These are phyloP conservation scores for Raffaelea ambrosiae DNA, from an alignment of 2,329 filamentous ascomycete genomes.

Conservation along the genomic window DNA sequence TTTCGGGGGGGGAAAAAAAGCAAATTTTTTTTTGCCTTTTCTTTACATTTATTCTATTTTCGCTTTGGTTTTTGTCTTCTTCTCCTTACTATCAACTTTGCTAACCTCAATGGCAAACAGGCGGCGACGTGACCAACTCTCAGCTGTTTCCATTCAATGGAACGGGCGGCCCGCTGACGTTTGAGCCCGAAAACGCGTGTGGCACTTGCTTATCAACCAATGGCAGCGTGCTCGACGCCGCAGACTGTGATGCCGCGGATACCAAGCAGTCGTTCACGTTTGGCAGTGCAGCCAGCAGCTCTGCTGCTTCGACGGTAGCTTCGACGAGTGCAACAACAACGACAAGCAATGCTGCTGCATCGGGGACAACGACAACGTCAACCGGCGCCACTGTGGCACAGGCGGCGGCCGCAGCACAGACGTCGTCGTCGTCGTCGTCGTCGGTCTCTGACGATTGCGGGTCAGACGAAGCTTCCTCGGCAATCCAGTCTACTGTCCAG, in stretches of 20 bases:
- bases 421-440: too few relatives aligned
- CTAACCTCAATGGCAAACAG: too few relatives aligned
- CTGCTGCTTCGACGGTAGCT: not conserved
- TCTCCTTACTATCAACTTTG: too few relatives aligned
- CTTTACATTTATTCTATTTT: too few relatives aligned
- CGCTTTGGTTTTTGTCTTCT: too few relatives aligned
- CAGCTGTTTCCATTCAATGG: slow-evolving; percentile 42
- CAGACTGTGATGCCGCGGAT: slow-evolving; percentile 30
- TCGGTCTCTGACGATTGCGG: too few relatives aligned
- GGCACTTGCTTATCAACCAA: slow-evolving; percentile 39
- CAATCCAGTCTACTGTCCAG: not conserved
- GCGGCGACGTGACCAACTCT: slow-evolving; percentile 39
- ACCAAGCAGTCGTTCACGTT: slow-evolving; percentile 33
- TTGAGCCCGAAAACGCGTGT: slow-evolving; percentile 36
- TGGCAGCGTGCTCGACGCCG: slow-evolving; percentile 33
- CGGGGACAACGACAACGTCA: too few relatives aligned
- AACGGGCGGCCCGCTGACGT: slow-evolving; percentile 28
- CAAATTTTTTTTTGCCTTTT: too few relatives aligned
- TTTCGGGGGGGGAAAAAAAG: too few relatives aligned
- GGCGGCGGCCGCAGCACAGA: too few relatives aligned
- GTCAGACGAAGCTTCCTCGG: not conserved
- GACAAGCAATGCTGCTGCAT: too few relatives aligned
- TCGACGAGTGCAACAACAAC: not conserved
- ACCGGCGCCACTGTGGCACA: too few relatives aligned
- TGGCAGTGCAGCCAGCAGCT: slow-evolving; percentile 11